These are phyloP conservation scores for Hanseniaspora taiwanica DNA, from an alignment of 805 yeast genomes.

Conservation along the genomic window DNA sequence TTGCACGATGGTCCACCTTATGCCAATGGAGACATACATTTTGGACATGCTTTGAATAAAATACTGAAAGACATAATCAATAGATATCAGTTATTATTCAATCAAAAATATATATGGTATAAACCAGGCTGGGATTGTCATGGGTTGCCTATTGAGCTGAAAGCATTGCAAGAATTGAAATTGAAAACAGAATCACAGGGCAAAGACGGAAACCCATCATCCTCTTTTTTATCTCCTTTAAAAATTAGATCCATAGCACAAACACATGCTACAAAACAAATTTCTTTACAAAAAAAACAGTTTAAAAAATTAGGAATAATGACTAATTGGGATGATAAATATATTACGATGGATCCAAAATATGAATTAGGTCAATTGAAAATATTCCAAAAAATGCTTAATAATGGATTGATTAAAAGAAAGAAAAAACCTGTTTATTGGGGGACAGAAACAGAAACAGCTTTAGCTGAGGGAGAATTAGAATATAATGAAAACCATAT, in stretches of 20 bases:
- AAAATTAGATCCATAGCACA: conserved; percentile 56
- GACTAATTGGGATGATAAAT: conserved; percentile 68
- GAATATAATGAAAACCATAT: conserved; percentile 67
- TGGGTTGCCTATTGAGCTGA: conserved; percentile 91
- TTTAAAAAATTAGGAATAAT: conserved; percentile 66
- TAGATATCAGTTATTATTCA: conserved; percentile 45
- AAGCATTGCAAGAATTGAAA: conserved; percentile 45
- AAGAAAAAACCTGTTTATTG: conserved; percentile 94
- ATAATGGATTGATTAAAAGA: conserved; percentile 57
- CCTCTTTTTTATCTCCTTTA: conserved; percentile 24
- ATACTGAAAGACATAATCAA: conserved; percentile 75
- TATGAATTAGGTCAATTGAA: conserved; percentile 68
- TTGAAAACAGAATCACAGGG: too few species aligned
- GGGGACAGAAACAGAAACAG: conserved; percentile 91
- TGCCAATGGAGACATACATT: conserved; percentile 87
- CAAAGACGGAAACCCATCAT: too few species aligned
- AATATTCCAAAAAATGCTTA: conserved; percentile 53
- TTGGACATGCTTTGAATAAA: conserved; percentile 88
- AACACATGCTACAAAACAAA: conserved; percentile 50
- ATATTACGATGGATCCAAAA: conserved; percentile 54
- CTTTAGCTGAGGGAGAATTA: conserved; percentile 91
- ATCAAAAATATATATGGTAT: conserved; percentile 53
- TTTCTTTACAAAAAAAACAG: conserved; percentile 45
- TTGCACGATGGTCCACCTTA: conserved; percentile 98
- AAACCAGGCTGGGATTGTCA: conserved; percentile 99